Evolutionary conservation across 257 asterid genomes (phyloP).

Genomic region (Cordia subcordata): DNA sequence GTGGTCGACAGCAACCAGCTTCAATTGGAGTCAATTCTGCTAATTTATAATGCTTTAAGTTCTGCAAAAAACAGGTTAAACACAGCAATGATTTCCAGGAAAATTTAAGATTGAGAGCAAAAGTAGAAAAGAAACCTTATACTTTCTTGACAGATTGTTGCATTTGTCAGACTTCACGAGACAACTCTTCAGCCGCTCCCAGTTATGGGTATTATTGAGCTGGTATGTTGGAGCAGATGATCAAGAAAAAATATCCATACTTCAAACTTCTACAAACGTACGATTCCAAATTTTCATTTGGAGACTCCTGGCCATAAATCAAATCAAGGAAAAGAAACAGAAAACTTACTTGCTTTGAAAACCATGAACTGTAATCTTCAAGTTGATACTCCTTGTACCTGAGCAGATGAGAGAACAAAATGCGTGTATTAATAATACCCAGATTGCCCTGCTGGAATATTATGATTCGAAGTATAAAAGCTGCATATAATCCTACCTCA

Average conservation of each 20-base stretch:
- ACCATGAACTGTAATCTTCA: constrained; percentile 89
- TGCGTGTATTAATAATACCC: neutral
- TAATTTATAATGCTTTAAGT: constrained; percentile 44
- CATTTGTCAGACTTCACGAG: constrained; percentile 80
- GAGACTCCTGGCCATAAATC: neutral
- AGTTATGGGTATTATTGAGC: constrained; percentile 76
- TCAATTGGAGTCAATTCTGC: constrained; percentile 85
- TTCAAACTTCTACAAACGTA: neutral
- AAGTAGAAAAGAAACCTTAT: constrained; percentile 46
- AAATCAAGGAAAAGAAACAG: neutral
- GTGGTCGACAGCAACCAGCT: constrained; percentile 96
- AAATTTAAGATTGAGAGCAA: neutral
- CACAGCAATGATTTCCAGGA: neutral
- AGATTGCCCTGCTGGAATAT: neutral
- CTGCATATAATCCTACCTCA: constrained; percentile 42
- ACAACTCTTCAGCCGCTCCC: constrained; percentile 78
- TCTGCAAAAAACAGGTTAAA: constrained; percentile 38
- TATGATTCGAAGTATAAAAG: neutral
- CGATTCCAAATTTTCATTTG: neutral
- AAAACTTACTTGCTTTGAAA: constrained; percentile 64
- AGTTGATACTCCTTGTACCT: constrained; percentile 95
- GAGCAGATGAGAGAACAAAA: constrained; percentile 4
- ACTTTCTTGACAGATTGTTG: constrained; percentile 54
- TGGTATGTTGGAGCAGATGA: constrained; percentile 23
- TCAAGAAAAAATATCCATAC: neutral